Base-by-base conservation (phyloP, 345 rosid genomes). In the Citrus trifoliata region DNA sequence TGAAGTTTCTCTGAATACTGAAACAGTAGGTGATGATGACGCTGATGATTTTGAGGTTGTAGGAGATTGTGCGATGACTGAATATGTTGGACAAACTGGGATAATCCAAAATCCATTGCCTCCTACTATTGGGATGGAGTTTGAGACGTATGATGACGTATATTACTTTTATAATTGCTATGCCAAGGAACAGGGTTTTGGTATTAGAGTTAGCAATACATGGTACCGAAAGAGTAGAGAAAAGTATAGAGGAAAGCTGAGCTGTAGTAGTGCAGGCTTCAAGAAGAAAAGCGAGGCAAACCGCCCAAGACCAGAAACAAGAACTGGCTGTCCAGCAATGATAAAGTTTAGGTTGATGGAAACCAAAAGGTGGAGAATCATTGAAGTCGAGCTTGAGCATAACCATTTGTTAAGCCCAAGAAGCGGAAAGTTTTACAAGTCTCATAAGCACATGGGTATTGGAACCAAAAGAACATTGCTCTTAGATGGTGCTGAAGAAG, bases 201-300 rank as follows among this genome's bases (percentile, higher is more conserved):
- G 89, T 48, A 85, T 88, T 64, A 78, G 89, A 80, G 91, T 88
- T 64, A 86, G 91, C 71, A 88, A 88, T 68, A 86, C 91, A 1
- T 88, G 91, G 91, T 88, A 84, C 70, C 79, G 88, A 62, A 88
- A 88, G 81, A 85, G 89, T 78, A 88, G 82, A 81, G 71, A n/a
- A n/a, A n/a, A n/a, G n/a, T 88, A 88, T 65, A 86, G 91, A 78
- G 89, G 88, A 70, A 88, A 88, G 74, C 83, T 88, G 61, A 88
- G 89, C 84, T 88, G 91, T 76, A 88, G 91, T 64, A 86, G 86
- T 81, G 91, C 88, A 70, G 88, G 91, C 62, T 88, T 86, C 87
- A 86, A 88, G 75, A 88, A 88, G 81, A 88, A 79, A 70, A 88
- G 87, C 19, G 91, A 88, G 77, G 91, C 91, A 40, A 86, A 86